phyloP scores from a whole-genome alignment of 2,329 filamentous ascomycete genomes.

The Chrysoporthe cubensis region DNA sequence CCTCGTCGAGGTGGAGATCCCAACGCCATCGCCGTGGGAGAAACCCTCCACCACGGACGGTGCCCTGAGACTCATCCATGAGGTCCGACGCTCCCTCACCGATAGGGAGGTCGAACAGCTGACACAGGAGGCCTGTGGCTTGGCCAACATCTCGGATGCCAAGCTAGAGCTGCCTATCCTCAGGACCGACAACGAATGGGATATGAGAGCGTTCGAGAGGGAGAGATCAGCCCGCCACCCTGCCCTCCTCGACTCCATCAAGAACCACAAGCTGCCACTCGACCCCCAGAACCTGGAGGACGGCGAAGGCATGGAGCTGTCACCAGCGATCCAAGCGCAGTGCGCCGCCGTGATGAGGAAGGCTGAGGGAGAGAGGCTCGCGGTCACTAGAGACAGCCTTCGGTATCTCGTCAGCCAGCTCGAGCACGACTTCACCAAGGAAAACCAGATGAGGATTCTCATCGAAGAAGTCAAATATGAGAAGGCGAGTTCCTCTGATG shows the following conservation, averaged over 20 bases:
- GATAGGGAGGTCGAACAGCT: slow-evolving; percentile 17
- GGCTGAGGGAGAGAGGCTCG: slow-evolving; percentile 31
- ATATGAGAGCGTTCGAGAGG: slow-evolving; percentile 30
- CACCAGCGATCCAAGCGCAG: slow-evolving; percentile 13
- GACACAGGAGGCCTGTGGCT: slow-evolving; percentile 10
- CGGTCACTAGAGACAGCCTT: slow-evolving; percentile 30
- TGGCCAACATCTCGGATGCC: slow-evolving; percentile 5
- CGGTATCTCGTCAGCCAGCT: slow-evolving; percentile 30
- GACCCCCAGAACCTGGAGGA: slow-evolving; percentile 31
- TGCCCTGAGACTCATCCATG: slow-evolving; percentile 16
- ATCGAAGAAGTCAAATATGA: slow-evolving; percentile 27
- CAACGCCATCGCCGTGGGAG: not conserved
- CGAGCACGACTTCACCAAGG: slow-evolving; percentile 29
- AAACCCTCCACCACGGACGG: not conserved
- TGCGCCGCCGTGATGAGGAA: slow-evolving; percentile 25
- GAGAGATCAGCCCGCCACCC: slow-evolving; percentile 26
- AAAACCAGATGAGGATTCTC: slow-evolving; percentile 28
- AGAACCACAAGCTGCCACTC: slow-evolving; percentile 33
- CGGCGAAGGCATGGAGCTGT: slow-evolving; percentile 35
- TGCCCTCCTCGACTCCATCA: slow-evolving; percentile 21
- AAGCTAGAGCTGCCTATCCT: slow-evolving; percentile 35
- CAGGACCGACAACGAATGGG: slow-evolving; percentile 33
- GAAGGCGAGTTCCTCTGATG: slow-evolving; percentile 29
- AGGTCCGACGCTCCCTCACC: slow-evolving; percentile 13
- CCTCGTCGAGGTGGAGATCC: slow-evolving; percentile 16